Evolutionary conservation across 805 yeast genomes (phyloP), one percentile per base, ranked within the genome.

Genomic region (Candida awuae): DNA sequence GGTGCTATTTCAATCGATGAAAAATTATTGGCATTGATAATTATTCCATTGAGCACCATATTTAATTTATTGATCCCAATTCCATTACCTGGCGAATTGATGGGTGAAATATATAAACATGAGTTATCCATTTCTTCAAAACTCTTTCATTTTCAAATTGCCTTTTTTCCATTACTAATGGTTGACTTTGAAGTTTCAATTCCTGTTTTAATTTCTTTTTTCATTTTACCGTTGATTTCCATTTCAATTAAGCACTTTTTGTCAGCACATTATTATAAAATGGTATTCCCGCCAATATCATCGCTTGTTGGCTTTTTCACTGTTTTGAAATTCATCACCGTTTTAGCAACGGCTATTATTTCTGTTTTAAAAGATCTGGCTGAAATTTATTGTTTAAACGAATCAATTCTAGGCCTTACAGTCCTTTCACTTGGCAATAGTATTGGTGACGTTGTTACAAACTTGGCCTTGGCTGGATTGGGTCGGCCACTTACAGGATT

Each of bases 371-470:
- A 68, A 43, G 70, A 70, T 45, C 48, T 66, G 23, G 79, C 75
- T 1, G 42, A 63, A 6, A 56, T 73, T 18, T 62, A 69, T 51
- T 45, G 53, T 16, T 58, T 73, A 4, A 59, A 66, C 13, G 77
- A 73, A 43, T 69, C 72, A 22, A 40, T 70, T 10, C 50, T 73
- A 36, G 79, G 79, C 2, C 52, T 72, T 21, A 55, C 74, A 2
- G 57, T 72, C 2, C 62, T 73, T 40, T 66, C 77, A 4, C 47
- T 72, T 19, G 70, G 73, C 25, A 73, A 73, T 44, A 71, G 75
- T 4, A 55, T 71, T 25, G 75, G 74, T 20, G 79, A 73, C 46
- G 52, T 73, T 27, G 61, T 73, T 22, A 67, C 75, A n/a, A 71
- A 73, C 44, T 49, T 64, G 3, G 68, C 77, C 8, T 53, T 73